Evolutionary conservation across 768 basidiomycete species (phyloP).

Genomic region (Lactifluus piperatus): DNA sequence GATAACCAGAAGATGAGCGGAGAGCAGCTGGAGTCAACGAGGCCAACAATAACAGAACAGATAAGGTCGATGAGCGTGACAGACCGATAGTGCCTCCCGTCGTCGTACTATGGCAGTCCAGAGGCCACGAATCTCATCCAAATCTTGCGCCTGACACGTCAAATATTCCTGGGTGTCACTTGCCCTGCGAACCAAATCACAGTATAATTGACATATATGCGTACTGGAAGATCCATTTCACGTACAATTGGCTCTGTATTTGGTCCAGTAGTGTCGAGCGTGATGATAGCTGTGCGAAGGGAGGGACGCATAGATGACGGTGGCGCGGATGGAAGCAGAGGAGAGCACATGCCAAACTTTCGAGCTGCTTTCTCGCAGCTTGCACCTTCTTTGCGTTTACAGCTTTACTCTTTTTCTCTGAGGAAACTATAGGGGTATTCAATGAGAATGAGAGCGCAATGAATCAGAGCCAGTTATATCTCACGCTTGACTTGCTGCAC

Average conservation of each 20-base stretch:
- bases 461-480: not conserved
- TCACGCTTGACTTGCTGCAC: slow-evolving; percentile 8
- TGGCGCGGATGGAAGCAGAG: not conserved
- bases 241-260: slow-evolving; percentile 6
- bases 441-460: not conserved
- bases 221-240: not conserved
- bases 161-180: not conserved
- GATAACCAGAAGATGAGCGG: not conserved
- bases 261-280: not conserved
- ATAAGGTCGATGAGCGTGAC: not conserved
- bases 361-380: slow-evolving; percentile 6
- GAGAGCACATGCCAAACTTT: not conserved
- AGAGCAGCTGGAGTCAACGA: not conserved
- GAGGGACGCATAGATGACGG: not conserved
- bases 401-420: slow-evolving; percentile 1
- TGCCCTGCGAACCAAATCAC: not conserved
- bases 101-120: not conserved
- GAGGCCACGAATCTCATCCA: slow-evolving; percentile 8
- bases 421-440: not conserved
- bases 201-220: slow-evolving; percentile 3
- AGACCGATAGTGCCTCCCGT: slow-evolving; percentile 6
- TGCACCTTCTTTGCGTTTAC: slow-evolving; percentile 3
- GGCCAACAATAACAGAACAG: not conserved
- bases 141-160: not conserved
- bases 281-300: not conserved